Conservation (phyloP, 495 filamentous ascomycete species). For the Letharia columbiana region DNA sequence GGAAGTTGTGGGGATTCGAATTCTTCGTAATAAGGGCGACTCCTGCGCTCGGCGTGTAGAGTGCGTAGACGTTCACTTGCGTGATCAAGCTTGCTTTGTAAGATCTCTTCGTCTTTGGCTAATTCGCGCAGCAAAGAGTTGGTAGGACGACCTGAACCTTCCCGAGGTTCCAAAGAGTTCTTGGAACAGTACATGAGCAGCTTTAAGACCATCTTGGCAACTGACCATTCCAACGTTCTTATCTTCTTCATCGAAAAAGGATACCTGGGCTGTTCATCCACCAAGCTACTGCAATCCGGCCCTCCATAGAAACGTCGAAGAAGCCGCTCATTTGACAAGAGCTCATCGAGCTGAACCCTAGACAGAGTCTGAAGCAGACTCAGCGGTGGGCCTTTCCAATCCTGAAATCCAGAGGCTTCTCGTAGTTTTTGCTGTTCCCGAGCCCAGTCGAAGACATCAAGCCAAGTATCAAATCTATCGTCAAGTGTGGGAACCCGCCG, state of each 20-base stretch:
- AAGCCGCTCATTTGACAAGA: conserved; percentile 11
- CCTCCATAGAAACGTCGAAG: conserved; percentile 18
- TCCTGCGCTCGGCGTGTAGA: conserved; percentile 2
- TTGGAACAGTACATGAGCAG: conserved; percentile 15
- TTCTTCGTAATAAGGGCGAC: background rate
- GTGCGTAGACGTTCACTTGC: conserved; percentile 3
- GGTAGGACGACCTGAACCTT: background rate
- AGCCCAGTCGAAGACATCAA: conserved; percentile 20
- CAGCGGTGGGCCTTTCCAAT: conserved; percentile 20
- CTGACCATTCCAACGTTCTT: conserved; percentile 25
- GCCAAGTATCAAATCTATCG: conserved; percentile 8
- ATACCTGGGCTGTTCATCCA: background rate
- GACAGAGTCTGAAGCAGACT: conserved; percentile 20
- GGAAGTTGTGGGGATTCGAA: conserved; percentile 19
- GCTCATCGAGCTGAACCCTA: conserved; percentile 8
- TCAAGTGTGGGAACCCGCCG: background rate
- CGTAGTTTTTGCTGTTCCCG: conserved; percentile 8
- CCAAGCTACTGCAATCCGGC: conserved; percentile 6
- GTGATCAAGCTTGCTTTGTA: background rate
- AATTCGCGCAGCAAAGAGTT: background rate
- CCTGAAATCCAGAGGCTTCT: conserved; percentile 20
- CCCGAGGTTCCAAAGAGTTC: background rate
- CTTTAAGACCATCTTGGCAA: conserved; percentile 17
- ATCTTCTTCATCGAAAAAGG: conserved; percentile 18
- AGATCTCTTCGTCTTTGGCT: background rate